These are phyloP conservation scores for Dioscorea dumetorum DNA, from an alignment of 106 monocot genomes.

Conservation along the genomic window DNA sequence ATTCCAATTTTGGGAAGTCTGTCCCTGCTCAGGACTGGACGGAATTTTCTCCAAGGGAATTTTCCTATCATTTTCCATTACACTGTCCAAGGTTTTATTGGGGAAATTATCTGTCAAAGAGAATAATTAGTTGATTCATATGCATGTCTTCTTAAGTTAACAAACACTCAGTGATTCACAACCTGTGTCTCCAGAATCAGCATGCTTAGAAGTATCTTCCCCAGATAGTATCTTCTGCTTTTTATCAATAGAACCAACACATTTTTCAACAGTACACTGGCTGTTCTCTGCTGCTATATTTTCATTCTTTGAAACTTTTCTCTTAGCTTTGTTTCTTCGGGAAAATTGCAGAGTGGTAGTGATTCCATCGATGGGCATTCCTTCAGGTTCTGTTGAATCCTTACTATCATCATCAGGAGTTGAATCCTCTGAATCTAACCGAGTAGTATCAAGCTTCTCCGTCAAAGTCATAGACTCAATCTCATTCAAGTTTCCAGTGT, in stretches of 20 bases:
- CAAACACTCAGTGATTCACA: conserved; percentile 3
- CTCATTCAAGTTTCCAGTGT: conserved; percentile 5
- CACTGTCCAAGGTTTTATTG: conserved; percentile 13
- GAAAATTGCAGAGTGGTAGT: conserved; percentile 13
- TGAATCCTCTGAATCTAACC: conserved; percentile 48
- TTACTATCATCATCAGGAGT: conserved; percentile 24
- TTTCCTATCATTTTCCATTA: conserved; percentile 2
- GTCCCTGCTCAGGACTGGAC: conserved; percentile 11
- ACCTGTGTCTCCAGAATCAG: conserved; percentile 11
- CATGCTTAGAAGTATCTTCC: conserved; percentile 7
- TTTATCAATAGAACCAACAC: conserved; percentile 24
- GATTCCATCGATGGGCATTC: conserved; percentile 12
- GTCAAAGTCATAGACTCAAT: conserved; percentile 10
- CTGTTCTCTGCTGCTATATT: conserved; percentile 2
- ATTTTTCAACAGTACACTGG: conserved; percentile 6
- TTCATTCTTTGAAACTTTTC: conserved; percentile 42
- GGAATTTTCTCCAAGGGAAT: conserved; percentile 4
- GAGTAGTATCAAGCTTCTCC: conserved; percentile 7
- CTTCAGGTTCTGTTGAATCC: conserved; percentile 9
- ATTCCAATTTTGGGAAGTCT: conserved; percentile 44
- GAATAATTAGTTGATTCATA: conserved; percentile 20
- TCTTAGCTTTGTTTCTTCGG: conserved; percentile 38
- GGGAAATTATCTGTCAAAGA: conserved; percentile 8
- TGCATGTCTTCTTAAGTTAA: conserved; percentile 17
- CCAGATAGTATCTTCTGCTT: conserved; percentile 36